phyloP scores from a whole-genome alignment of 2,329 filamentous ascomycete species.

The Chalara sp. region DNA sequence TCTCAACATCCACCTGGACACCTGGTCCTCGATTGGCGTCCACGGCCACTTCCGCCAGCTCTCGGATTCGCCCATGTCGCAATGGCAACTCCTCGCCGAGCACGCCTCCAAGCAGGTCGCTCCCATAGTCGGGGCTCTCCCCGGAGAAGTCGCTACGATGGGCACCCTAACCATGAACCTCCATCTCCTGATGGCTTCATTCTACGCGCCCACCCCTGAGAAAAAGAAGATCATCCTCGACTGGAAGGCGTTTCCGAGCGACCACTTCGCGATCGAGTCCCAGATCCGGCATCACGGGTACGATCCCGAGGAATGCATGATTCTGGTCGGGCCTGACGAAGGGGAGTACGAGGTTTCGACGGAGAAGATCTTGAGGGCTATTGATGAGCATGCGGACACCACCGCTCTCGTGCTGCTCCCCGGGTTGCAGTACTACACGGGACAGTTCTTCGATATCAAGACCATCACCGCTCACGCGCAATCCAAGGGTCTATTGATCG shows the following conservation, averaged over 20 bases:
- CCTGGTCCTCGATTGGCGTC: conserved; percentile 80
- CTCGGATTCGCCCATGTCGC: conserved; percentile 57
- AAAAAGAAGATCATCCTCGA: conserved; percentile 63
- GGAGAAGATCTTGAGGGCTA: conserved; percentile 54
- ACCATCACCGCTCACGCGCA: conserved; percentile 67
- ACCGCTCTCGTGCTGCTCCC: conserved; percentile 69
- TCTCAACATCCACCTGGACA: conserved; percentile 66
- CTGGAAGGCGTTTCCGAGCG: conserved; percentile 83
- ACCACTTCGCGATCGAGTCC: conserved; percentile 79
- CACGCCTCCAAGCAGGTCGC: conserved; percentile 64
- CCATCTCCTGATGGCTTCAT: conserved; percentile 63
- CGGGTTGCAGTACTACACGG: conserved; percentile 75
- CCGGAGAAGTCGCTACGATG: conserved; percentile 79
- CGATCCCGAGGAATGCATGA: background rate
- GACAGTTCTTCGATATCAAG: conserved; percentile 68
- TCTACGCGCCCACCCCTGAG: conserved; percentile 55
- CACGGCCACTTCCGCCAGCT: conserved; percentile 73
- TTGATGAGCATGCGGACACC: conserved; percentile 56
- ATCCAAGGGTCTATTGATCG: conserved; percentile 57
- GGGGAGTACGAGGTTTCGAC: background rate
- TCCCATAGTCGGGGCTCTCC: conserved; percentile 65
- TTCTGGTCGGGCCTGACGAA: background rate
- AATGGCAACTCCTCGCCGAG: conserved; percentile 76
- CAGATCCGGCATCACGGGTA: conserved; percentile 63
- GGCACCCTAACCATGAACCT: conserved; percentile 71